phyloP scores from a whole-genome alignment of 768 basidiomycete genomes.

The Erythrobasidium yunnanense region DNA sequence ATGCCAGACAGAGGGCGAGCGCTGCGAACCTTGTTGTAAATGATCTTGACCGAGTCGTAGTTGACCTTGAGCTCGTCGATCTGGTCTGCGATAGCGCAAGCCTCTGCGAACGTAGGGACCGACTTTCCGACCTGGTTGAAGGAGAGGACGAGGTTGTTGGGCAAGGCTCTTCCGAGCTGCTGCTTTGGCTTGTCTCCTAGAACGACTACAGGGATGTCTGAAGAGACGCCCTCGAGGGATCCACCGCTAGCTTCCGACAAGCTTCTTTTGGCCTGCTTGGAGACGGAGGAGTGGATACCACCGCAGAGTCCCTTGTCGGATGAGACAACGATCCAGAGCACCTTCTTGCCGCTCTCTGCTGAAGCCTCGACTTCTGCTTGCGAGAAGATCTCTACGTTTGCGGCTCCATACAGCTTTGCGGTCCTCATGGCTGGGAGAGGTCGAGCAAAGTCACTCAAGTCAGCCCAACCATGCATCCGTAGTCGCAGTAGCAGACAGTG shows the following conservation, averaged over 20 bases:
- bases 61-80: constrained; percentile 72
- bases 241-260: constrained; percentile 15
- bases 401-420: constrained; percentile 78
- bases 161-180: constrained; percentile 56
- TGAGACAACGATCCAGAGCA: constrained; percentile 86
- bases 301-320: constrained; percentile 99
- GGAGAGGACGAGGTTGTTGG: constrained; percentile 61
- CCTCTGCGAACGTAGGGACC: constrained; percentile 93
- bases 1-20: background rate
- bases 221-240: background rate
- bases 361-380: constrained; percentile 55
- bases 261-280: constrained; percentile 49
- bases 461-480: background rate
- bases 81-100: constrained; percentile 83
- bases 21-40: constrained; percentile 46
- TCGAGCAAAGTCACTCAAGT: background rate
- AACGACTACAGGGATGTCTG: constrained; percentile 17
- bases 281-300: constrained; percentile 95
- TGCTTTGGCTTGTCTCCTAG: constrained; percentile 90
- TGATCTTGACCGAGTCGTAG: constrained; percentile 59
- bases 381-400: constrained; percentile 67
- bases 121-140: constrained; percentile 98
- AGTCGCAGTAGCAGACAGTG: background rate
- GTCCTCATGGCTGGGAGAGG: constrained; percentile 57
- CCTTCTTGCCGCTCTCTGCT: constrained; percentile 51